Conservation (phyloP, 208 protist genomes). For the Leishmania amazonensis region DNA sequence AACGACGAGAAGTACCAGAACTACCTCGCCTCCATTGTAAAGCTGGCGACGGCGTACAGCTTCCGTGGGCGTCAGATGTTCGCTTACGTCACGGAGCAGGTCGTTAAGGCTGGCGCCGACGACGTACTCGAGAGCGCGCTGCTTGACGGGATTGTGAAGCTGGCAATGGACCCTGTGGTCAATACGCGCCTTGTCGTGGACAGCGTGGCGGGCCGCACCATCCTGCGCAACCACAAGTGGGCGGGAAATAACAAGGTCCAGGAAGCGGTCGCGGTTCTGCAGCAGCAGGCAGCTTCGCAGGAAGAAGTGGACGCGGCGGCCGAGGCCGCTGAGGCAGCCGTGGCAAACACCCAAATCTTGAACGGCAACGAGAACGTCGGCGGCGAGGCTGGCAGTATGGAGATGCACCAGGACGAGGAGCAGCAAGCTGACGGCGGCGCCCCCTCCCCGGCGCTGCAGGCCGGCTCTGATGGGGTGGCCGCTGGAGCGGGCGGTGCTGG, state of each 20-base stretch:
- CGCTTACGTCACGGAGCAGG: slow-evolving; percentile 82
- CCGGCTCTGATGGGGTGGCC: neutral
- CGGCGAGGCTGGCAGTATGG: slow-evolving; percentile 3
- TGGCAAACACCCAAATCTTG: slow-evolving; percentile 30
- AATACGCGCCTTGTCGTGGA: slow-evolving; percentile 90
- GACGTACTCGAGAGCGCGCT: slow-evolving; percentile 74
- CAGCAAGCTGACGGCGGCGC: slow-evolving; percentile 25
- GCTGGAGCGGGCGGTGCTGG: neutral
- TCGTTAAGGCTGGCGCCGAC: slow-evolving; percentile 65
- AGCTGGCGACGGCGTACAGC: slow-evolving; percentile 71
- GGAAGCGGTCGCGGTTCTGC: slow-evolving; percentile 41
- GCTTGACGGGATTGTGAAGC: slow-evolving; percentile 52
- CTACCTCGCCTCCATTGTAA: slow-evolving; percentile 71
- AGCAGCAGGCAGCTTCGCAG: slow-evolving; percentile 32
- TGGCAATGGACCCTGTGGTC: slow-evolving; percentile 83
- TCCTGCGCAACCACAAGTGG: slow-evolving; percentile 52
- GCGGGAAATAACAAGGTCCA: slow-evolving; percentile 48
- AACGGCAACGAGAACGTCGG: slow-evolving; percentile 16
- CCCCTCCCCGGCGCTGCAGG: slow-evolving; percentile 2
- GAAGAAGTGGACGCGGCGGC: slow-evolving; percentile 30
- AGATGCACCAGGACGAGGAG: slow-evolving; percentile 22
- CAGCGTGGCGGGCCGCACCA: slow-evolving; percentile 54
- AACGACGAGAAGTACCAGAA: slow-evolving; percentile 39
- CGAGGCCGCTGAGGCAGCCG: slow-evolving; percentile 28
- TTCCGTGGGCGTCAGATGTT: slow-evolving; percentile 92